These are phyloP conservation scores for Leccinum fallax DNA, from an alignment of 1,284 basidiomycete species.

Conservation along the genomic window DNA sequence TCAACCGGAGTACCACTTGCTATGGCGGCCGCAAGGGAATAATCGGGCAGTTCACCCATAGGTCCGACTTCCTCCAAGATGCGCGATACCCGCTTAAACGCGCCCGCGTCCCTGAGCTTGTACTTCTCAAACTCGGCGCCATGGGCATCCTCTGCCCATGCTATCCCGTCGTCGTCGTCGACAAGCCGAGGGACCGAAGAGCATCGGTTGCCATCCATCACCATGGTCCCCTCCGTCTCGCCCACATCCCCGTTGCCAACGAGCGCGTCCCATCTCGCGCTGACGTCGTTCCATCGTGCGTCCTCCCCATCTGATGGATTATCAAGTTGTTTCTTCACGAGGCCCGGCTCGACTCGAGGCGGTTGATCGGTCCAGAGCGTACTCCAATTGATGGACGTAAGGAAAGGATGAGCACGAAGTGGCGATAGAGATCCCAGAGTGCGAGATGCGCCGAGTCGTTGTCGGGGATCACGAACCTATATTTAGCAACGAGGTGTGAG, in stretches of 20 bases:
- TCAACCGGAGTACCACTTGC: constrained; percentile 3
- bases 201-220: neutral
- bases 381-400: constrained; percentile 67
- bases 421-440: constrained; percentile 48
- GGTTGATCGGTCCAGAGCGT: constrained; percentile 72
- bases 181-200: constrained; percentile 18
- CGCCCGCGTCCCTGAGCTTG: constrained; percentile 12
- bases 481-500: constrained; percentile 5
- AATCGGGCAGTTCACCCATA: constrained; percentile 39
- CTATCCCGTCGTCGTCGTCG: constrained; percentile 37
- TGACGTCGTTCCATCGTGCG: constrained; percentile 50
- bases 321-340: constrained; percentile 51
- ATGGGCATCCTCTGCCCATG: constrained; percentile 54
- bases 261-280: constrained; percentile 55
- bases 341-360: constrained; percentile 58
- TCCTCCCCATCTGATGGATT: constrained; percentile 43
- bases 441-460: constrained; percentile 69
- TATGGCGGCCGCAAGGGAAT: constrained; percentile 16
- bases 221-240: constrained; percentile 14
- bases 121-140: constrained; percentile 37
- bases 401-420: constrained; percentile 79
- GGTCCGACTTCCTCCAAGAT: constrained; percentile 38
- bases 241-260: constrained; percentile 16
- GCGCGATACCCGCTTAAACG: constrained; percentile 23
- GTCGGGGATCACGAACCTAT: constrained; percentile 69